These are phyloP conservation scores for Tetrapisispora phaffii DNA, from an alignment of 805 yeast species.

Conservation along the genomic window DNA sequence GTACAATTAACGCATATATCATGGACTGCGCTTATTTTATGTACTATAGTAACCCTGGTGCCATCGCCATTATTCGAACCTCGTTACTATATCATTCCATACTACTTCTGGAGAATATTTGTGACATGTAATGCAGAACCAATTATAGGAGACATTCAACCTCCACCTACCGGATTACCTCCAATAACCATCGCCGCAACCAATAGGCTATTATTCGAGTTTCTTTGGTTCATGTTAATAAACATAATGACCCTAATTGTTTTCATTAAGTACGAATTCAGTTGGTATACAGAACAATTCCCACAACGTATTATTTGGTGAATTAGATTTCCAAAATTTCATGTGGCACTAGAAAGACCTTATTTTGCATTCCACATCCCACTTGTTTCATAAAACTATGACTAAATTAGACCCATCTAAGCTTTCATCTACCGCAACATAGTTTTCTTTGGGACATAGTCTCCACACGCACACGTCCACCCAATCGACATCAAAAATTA, in stretches of 20 bases:
- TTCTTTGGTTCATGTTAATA: slow-evolving; percentile 49
- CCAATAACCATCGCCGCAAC: slow-evolving; percentile 18
- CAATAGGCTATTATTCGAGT: slow-evolving; percentile 42
- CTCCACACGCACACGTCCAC: too few species aligned
- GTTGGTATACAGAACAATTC: slow-evolving; percentile 53
- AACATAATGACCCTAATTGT: slow-evolving; percentile 44
- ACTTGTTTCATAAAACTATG: too few species aligned
- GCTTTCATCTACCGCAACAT: too few species aligned
- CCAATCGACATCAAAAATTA: too few species aligned
- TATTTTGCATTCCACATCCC: too few species aligned
- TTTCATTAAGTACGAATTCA: slow-evolving; percentile 53
- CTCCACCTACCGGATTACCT: slow-evolving; percentile 8
- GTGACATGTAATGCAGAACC: slow-evolving; percentile 33
- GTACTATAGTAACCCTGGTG: slow-evolving; percentile 51
- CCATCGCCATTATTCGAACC: slow-evolving; percentile 95
- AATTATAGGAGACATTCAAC: slow-evolving; percentile 18
- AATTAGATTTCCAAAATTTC: too few species aligned
- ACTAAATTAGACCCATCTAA: too few species aligned
- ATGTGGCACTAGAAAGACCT: too few species aligned
- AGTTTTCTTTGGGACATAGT: too few species aligned
- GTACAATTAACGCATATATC: slow-evolving; percentile 37
- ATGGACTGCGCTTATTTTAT: slow-evolving; percentile 41
- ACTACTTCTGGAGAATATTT: slow-evolving; percentile 60
- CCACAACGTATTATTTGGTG: slow-evolving; percentile 89
- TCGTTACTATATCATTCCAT: slow-evolving; percentile 80